These are phyloP conservation scores for Kitagawia praeruptora DNA, from an alignment of 129 eudicot species.

Conservation along the genomic window DNA sequence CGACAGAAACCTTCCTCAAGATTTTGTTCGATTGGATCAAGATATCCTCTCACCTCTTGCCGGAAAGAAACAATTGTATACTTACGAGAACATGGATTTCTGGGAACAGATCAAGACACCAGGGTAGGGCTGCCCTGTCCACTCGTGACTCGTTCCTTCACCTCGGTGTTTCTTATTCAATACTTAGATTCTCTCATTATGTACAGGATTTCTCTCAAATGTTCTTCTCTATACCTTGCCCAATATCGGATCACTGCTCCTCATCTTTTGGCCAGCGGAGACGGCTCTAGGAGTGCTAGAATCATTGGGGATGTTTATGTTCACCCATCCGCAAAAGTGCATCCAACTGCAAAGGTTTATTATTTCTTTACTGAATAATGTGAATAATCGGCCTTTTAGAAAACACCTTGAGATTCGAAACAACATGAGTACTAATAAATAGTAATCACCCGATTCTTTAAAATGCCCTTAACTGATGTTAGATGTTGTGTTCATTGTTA, in stretches of 20 bases:
- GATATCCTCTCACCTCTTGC: slow-evolving; percentile 95
- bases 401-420: neutral
- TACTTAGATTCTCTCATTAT: neutral
- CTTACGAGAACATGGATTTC: slow-evolving; percentile 87
- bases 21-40: slow-evolving; percentile 93
- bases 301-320: slow-evolving; percentile 79
- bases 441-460: neutral
- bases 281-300: slow-evolving; percentile 62
- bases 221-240: slow-evolving; percentile 74
- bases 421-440: neutral
- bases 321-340: slow-evolving; percentile 97
- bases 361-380: too few relatives aligned
- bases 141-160: neutral
- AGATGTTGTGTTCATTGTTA: neutral
- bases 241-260: slow-evolving; percentile 54
- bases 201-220: slow-evolving; percentile 79
- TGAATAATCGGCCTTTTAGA: too few relatives aligned
- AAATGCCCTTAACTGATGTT: neutral
- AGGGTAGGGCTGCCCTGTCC: slow-evolving; percentile 37
- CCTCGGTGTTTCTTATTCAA: neutral
- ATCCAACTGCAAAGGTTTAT: slow-evolving; percentile 81
- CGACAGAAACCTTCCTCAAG: slow-evolving; percentile 59
- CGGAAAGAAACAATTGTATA: slow-evolving; percentile 85
- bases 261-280: slow-evolving; percentile 69
- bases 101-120: slow-evolving; percentile 99